Evolutionary conservation across 352 stramenopile species (phyloP).

Genomic region (Pythium rhizo-oryzae): DNA sequence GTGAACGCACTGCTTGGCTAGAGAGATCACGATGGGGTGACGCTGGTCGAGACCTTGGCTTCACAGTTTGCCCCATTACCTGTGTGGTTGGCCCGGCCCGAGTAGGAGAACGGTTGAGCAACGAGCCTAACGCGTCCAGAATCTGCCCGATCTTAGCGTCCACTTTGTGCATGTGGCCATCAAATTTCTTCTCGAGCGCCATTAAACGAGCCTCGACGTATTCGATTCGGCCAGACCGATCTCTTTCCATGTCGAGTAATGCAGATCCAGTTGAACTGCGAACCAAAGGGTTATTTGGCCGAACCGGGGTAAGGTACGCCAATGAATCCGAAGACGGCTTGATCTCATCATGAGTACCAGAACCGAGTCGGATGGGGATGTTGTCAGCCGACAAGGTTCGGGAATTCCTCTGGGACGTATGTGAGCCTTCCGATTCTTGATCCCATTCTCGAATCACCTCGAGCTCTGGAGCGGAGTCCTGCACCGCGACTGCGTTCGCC

Average conservation of each 20-base stretch:
- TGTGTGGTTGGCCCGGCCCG: background rate
- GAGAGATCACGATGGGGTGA: background rate
- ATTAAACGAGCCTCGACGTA: slow-evolving; percentile 14
- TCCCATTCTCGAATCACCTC: background rate
- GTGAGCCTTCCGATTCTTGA: background rate
- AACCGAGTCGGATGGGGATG: background rate
- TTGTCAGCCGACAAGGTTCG: background rate
- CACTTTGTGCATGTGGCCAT: slow-evolving; percentile 16
- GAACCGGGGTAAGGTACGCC: background rate
- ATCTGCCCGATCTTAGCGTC: slow-evolving; percentile 24
- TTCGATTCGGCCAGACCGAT: background rate
- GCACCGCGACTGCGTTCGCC: background rate
- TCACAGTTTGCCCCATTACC: background rate
- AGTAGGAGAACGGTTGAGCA: background rate
- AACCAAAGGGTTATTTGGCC: background rate
- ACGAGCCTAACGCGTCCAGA: slow-evolving; percentile 10
- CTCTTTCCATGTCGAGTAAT: background rate
- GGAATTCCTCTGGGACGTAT: background rate
- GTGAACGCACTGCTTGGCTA: background rate
- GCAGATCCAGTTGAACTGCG: background rate
- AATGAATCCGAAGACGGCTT: background rate
- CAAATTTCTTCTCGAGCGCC: slow-evolving; percentile 16
- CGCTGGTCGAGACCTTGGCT: background rate
- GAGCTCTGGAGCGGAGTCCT: background rate
- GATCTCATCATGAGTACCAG: background rate